Percentiles rank a stretch among this genome's conserved stretches.
Conservation (phyloP, 129 eudicot genomes). For the Ambrosia artemisiifolia region DNA sequence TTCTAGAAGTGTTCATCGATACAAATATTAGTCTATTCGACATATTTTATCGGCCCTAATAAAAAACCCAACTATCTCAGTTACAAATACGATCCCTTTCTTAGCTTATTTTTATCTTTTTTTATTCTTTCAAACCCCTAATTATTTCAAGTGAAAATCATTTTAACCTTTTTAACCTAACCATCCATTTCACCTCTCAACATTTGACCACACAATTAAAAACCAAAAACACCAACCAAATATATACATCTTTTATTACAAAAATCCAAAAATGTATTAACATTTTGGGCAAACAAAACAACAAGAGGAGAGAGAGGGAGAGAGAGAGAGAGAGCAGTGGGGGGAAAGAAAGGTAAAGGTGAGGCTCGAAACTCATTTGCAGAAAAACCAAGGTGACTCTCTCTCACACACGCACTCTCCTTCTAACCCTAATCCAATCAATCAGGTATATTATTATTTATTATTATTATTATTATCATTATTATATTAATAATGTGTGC, state of each 20-base stretch:
- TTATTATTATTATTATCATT: neutral
- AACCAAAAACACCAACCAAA: neutral
- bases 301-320: neutral
- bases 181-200: neutral
- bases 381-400: slow-evolving; percentile 31
- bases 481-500: neutral
- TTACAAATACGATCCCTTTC: too few species aligned
- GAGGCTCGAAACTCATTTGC: slow-evolving; percentile 29
- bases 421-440: slow-evolving; percentile 32
- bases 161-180: neutral
- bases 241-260: neutral
- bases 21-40: too few species aligned
- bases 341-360: slow-evolving; percentile 37
- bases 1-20: too few species aligned
- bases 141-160: neutral
- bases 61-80: too few species aligned
- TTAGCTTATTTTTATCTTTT: too few species aligned
- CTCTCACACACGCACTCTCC: slow-evolving; percentile 39
- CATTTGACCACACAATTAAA: neutral
- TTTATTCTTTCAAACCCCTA: too few species aligned
- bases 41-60: too few species aligned
- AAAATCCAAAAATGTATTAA: slow-evolving; percentile 6
- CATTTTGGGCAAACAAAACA: slow-evolving; percentile 28
- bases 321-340: slow-evolving; percentile 28
- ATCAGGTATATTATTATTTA: slow-evolving; percentile 21